A percentile compares a stretch with the other conserved stretches of the same genome.
Conservation (phyloP, 768 basidiomycete species). For the Termitomyces sp. region DNA sequence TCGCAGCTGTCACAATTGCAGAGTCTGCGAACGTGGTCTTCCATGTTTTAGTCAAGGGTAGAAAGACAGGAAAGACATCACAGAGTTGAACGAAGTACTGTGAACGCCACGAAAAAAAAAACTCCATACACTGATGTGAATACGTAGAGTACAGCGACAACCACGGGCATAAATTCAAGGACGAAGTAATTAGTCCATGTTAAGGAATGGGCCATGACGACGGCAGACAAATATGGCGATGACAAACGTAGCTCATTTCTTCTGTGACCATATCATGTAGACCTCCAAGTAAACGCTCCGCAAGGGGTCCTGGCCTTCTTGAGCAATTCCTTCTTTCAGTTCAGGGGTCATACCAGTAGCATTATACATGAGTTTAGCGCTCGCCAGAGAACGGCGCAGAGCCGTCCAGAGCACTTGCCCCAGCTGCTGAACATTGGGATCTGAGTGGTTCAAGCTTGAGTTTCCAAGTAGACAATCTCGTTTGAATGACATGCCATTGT, state of each 20-base stretch:
- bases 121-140: neutral
- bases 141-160: neutral
- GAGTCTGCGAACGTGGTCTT: neutral
- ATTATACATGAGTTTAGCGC: neutral
- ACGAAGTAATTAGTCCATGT: neutral
- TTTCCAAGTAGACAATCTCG: neutral
- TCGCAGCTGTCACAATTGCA: neutral
- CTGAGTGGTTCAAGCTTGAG: neutral
- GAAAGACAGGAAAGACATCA: neutral
- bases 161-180: neutral
- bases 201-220: neutral
- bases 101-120: neutral
- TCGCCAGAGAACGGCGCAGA: neutral
- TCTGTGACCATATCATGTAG: conserved; percentile 4
- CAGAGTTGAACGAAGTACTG: neutral
- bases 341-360: conserved; percentile 1
- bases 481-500: neutral
- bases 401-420: neutral
- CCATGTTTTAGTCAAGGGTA: neutral
- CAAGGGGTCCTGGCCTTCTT: conserved; percentile 1
- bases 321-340: neutral
- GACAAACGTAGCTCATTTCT: neutral
- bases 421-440: neutral
- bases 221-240: neutral
- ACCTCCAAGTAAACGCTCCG: neutral